Conservation (phyloP, 768 basidiomycete genomes). For the Naematelia aurantialba region DNA sequence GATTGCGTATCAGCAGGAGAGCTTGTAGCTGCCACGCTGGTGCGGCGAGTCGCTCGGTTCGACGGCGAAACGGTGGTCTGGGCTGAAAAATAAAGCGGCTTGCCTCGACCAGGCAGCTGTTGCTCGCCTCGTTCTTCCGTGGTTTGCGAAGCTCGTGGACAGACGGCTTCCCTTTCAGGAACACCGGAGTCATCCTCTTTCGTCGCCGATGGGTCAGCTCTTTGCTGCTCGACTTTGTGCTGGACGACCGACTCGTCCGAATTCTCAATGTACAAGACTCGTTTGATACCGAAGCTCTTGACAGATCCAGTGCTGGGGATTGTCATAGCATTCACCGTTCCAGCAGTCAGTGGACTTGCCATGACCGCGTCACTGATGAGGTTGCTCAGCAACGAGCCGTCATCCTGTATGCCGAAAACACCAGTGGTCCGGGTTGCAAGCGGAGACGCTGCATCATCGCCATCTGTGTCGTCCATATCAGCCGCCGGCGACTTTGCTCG, state of each 20-base stretch:
- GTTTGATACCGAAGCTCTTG: constrained; percentile 10
- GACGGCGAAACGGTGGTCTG: no score
- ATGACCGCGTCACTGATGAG: not conserved
- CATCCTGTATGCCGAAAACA: constrained; percentile 37
- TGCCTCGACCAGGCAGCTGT: no score
- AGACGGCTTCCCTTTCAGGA: no score
- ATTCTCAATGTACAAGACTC: constrained; percentile 23
- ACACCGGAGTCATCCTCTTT: no score
- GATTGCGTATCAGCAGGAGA: no score
- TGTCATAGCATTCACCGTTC: constrained; percentile 2
- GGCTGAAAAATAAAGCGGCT: no score
- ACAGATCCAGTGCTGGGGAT: constrained; percentile 11
- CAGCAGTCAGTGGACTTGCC: constrained; percentile 1
- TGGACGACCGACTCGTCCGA: not conserved
- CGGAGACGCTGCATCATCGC: not conserved
- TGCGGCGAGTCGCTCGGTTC: no score
- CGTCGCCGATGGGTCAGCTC: not conserved
- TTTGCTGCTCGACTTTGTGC: not conserved
- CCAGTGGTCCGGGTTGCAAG: constrained; percentile 28
- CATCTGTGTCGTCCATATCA: not conserved
- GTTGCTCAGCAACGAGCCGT: constrained; percentile 18
- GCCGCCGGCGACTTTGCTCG: constrained; percentile 2
- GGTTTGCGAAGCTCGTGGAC: no score
- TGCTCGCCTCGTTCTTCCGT: no score
- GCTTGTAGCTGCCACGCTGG: no score